Percentiles rank a stretch among this genome's conserved stretches.
These are phyloP conservation scores for Luvunga scandens DNA, from an alignment of 345 rosid genomes.

Conservation along the genomic window DNA sequence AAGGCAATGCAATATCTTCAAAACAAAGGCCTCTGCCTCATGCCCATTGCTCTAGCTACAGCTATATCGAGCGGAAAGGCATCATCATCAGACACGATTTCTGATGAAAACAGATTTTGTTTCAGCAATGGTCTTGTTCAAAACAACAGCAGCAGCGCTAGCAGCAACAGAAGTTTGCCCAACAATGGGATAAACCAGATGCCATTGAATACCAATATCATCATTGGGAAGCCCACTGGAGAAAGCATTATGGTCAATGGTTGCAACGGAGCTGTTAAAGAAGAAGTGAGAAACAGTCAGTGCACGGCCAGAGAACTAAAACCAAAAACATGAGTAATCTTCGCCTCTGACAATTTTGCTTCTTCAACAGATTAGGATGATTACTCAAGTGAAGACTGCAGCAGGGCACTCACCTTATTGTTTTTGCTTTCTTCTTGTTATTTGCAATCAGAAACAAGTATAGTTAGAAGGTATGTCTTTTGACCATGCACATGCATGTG, in stretches of 20 bases:
- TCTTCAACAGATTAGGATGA: not conserved
- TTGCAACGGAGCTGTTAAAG: conserved; percentile 18
- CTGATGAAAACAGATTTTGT: conserved; percentile 20
- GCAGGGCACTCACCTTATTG: not conserved
- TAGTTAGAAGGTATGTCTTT: no score
- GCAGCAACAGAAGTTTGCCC: conserved; percentile 22
- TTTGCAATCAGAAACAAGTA: not conserved
- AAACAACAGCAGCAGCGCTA: conserved; percentile 15
- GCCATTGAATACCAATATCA: conserved; percentile 5
- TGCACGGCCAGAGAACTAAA: conserved; percentile 10
- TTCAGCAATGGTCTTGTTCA: conserved; percentile 9
- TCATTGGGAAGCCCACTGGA: conserved; percentile 11
- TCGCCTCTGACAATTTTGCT: not conserved
- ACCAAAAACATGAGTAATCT: not conserved
- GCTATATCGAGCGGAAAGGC: conserved; percentile 38
- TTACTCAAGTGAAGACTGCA: not conserved
- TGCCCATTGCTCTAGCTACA: conserved; percentile 51
- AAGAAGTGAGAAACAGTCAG: conserved; percentile 7
- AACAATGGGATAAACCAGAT: conserved; percentile 13
- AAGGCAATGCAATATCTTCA: conserved; percentile 58
- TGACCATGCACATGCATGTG: not conserved
- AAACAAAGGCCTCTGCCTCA: conserved; percentile 56
- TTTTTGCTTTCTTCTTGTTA: not conserved
- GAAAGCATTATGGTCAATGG: conserved; percentile 8
- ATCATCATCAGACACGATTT: conserved; percentile 12